Evolutionary conservation across 225 moss, liverwort and hornwort species (phyloP).

Genomic region (Asterella californica): DNA sequence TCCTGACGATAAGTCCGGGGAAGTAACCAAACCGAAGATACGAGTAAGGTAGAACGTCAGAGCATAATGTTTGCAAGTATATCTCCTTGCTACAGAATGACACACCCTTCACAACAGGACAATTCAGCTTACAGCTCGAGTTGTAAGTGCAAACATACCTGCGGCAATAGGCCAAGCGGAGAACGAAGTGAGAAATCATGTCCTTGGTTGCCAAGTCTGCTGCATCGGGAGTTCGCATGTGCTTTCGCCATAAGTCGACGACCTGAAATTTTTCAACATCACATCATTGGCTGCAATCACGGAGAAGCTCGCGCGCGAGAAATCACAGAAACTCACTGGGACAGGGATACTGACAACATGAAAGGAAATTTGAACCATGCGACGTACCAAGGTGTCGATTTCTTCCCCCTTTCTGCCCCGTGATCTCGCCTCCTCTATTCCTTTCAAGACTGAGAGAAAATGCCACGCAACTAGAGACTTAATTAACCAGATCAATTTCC

Average conservation of each 20-base stretch:
- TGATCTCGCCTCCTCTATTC: conserved; percentile 72
- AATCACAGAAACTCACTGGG: background rate
- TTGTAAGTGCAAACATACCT: conserved; percentile 31
- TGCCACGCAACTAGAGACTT: background rate
- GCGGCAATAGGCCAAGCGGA: conserved; percentile 87
- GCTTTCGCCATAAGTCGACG: conserved; percentile 76
- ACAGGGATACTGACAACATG: background rate
- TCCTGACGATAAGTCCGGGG: background rate
- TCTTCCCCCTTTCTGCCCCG: conserved; percentile 68
- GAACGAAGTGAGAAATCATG: conserved; percentile 77
- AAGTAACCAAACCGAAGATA: background rate
- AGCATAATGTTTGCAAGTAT: background rate
- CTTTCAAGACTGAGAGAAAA: conserved; percentile 54
- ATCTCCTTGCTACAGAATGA: background rate
- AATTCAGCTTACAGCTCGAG: background rate
- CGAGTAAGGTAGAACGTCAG: background rate
- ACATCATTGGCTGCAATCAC: background rate
- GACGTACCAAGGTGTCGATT: conserved; percentile 53
- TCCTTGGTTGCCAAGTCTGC: conserved; percentile 66
- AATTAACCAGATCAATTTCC: background rate
- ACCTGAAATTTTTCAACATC: conserved; percentile 30
- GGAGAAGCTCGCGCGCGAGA: background rate
- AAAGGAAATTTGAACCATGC: background rate
- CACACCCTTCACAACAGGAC: background rate
- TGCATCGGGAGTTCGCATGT: conserved; percentile 62